Conservation (phyloP, 345 rosid species). For the Punica granatum region DNA sequence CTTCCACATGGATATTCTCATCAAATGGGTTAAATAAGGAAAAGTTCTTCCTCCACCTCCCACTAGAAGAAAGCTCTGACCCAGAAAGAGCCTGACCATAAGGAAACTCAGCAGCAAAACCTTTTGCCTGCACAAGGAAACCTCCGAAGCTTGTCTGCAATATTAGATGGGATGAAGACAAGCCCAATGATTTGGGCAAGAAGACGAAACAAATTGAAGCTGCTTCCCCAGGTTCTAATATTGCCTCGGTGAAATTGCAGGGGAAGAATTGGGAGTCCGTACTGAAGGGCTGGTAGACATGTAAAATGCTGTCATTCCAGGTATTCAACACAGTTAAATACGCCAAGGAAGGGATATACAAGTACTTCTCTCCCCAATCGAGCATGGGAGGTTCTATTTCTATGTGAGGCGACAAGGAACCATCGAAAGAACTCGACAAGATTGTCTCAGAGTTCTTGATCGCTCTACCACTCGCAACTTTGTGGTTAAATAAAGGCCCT, state of each 20-base stretch:
- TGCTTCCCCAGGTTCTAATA: conserved; percentile 49
- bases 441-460: conserved; percentile 23
- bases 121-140: conserved; percentile 55
- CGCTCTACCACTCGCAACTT: conserved; percentile 20
- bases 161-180: conserved; percentile 45
- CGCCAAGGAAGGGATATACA: conserved; percentile 48
- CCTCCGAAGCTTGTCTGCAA: conserved; percentile 71
- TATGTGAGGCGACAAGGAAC: conserved; percentile 27
- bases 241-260: conserved; percentile 49
- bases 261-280: conserved; percentile 54
- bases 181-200: conserved; percentile 55
- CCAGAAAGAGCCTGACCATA: conserved; percentile 37
- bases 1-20: conserved; percentile 46
- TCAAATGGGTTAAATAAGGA: conserved; percentile 57
- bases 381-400: conserved; percentile 46
- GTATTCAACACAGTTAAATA: conserved; percentile 48
- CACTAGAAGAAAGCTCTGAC: conserved; percentile 26
- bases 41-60: conserved; percentile 39
- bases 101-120: conserved; percentile 48
- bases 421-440: conserved; percentile 23
- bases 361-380: conserved; percentile 48
- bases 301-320: conserved; percentile 52
- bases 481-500: conserved; percentile 25
- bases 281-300: conserved; percentile 51
- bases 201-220: conserved; percentile 58